Conservation (phyloP, 2,329 filamentous ascomycete genomes). For the Cytospora paraplurivora region DNA sequence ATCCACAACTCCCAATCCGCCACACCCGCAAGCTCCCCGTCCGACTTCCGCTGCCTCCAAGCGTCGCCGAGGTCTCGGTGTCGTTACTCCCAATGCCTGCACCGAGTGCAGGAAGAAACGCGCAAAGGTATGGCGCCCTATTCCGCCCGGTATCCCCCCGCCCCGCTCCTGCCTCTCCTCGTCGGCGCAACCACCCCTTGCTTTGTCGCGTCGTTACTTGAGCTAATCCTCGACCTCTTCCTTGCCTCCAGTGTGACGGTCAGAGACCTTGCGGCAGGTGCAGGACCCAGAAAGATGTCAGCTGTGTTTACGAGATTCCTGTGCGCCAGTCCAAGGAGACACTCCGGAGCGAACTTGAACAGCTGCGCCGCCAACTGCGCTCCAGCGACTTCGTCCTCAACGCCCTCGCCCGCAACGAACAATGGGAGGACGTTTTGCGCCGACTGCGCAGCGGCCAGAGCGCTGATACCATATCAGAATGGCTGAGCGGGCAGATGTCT, state of each 20-base stretch:
- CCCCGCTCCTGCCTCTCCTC: background rate
- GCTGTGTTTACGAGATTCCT: conserved; percentile 64
- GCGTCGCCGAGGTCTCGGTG: conserved; percentile 55
- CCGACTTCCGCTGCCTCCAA: conserved; percentile 44
- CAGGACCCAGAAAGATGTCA: conserved; percentile 53
- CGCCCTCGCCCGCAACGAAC: conserved; percentile 53
- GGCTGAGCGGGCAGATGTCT: conserved; percentile 45
- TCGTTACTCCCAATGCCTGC: conserved; percentile 63
- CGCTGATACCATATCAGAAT: conserved; percentile 58
- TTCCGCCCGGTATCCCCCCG: background rate
- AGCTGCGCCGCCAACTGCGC: conserved; percentile 55
- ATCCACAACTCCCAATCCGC: conserved; percentile 32
- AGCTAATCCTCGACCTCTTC: background rate
- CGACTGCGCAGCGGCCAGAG: conserved; percentile 56
- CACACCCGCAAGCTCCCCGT: conserved; percentile 22
- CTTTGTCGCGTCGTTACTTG: conserved; percentile 2
- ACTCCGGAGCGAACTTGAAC: conserved; percentile 61
- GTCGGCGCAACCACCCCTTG: conserved; percentile 1
- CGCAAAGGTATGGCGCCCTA: conserved; percentile 52
- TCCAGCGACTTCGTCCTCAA: conserved; percentile 58
- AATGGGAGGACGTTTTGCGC: conserved; percentile 57
- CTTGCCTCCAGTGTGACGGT: conserved; percentile 56
- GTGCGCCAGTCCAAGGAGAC: conserved; percentile 66
- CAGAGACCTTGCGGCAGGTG: conserved; percentile 59
- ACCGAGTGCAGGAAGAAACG: conserved; percentile 65